Conservation (phyloP, 176 grass and related monocot species). For the Miscanthus lutarioriparius region DNA sequence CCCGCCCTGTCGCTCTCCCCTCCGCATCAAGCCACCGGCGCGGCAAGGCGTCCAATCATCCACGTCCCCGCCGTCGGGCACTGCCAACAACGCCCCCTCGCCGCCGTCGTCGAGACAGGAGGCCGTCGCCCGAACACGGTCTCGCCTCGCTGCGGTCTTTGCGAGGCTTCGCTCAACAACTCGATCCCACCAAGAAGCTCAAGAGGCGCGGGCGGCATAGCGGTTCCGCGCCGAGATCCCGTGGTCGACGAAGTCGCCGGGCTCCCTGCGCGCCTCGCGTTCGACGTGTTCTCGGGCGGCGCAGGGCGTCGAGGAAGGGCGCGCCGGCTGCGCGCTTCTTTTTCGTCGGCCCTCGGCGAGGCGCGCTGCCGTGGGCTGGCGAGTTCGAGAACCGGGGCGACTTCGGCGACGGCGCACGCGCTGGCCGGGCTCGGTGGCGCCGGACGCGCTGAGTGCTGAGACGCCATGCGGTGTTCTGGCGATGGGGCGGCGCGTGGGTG, state of each 20-base stretch:
- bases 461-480: slow-evolving; percentile 70
- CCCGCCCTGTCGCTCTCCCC: neutral
- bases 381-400: slow-evolving; percentile 28
- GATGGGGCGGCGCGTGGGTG: slow-evolving; percentile 48
- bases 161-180: slow-evolving; percentile 65
- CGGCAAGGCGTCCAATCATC: slow-evolving; percentile 8
- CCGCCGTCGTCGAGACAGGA: slow-evolving; percentile 77
- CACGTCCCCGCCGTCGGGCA: neutral
- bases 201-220: slow-evolving; percentile 70
- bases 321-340: no score
- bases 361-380: slow-evolving; percentile 38
- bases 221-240: slow-evolving; percentile 81
- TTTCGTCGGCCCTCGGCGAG: slow-evolving; percentile 50
- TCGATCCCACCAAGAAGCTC: slow-evolving; percentile 49
- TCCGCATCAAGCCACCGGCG: neutral
- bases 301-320: slow-evolving; percentile 43
- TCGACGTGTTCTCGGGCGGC: slow-evolving; percentile 61
- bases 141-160: slow-evolving; percentile 56
- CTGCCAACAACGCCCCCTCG: slow-evolving; percentile 1
- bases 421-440: slow-evolving; percentile 39
- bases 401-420: slow-evolving; percentile 33
- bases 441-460: slow-evolving; percentile 34
- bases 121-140: slow-evolving; percentile 69
- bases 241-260: slow-evolving; percentile 78
- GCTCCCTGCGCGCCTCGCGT: slow-evolving; percentile 55